Evolutionary conservation across 2,329 filamentous ascomycete genomes (phyloP).

Genomic region (Xylariaceae sp.): DNA sequence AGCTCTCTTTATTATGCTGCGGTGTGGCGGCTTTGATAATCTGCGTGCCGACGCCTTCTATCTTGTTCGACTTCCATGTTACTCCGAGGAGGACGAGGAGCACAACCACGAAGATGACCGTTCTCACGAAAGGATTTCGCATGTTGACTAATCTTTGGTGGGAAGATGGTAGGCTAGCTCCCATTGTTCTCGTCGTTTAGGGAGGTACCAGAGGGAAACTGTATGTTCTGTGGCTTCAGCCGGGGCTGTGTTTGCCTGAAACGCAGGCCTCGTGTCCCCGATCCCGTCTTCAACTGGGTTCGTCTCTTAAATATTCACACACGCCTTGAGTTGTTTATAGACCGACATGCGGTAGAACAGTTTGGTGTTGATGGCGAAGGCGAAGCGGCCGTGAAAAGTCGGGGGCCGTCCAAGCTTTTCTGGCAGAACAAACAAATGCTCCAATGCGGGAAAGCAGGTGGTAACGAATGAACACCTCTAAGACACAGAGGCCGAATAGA

Average conservation of each 20-base stretch:
- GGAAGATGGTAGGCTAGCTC: conserved; percentile 36
- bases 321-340: neutral
- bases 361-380: no score
- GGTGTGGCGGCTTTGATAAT: conserved; percentile 38
- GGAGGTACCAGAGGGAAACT: conserved; percentile 15
- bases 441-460: conserved; percentile 2
- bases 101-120: conserved; percentile 40
- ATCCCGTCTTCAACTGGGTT: neutral
- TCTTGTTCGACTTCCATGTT: conserved; percentile 39
- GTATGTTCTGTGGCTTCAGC: conserved; percentile 15
- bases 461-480: conserved; percentile 21
- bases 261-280: conserved; percentile 1
- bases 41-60: conserved; percentile 37
- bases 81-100: conserved; percentile 41
- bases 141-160: conserved; percentile 44
- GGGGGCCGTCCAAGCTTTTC: neutral
- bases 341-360: neutral
- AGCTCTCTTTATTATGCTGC: conserved; percentile 30
- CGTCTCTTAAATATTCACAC: neutral
- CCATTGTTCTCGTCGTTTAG: conserved; percentile 29
- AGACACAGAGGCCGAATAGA: conserved; percentile 11
- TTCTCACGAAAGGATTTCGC: conserved; percentile 46
- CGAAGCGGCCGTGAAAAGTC: no score
- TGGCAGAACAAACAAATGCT: neutral
- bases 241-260: conserved; percentile 3